phyloP scores from a whole-genome alignment of 1,284 basidiomycete genomes.

The Omphalotus olearius region DNA sequence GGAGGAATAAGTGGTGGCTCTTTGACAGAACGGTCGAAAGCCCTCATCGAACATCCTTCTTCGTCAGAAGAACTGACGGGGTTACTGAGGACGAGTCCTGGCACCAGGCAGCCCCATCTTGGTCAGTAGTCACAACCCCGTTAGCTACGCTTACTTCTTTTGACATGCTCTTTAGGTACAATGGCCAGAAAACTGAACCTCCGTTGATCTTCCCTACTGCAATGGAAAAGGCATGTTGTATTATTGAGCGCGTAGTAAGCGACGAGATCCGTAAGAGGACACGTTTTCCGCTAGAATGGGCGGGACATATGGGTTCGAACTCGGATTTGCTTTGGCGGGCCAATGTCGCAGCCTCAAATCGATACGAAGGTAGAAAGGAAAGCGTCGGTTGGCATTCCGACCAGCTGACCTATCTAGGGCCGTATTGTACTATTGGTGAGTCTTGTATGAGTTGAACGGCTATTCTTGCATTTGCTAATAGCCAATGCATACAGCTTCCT shows the following conservation, averaged over 20 bases:
- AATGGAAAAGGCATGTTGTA: conserved; percentile 77
- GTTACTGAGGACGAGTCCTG: conserved; percentile 41
- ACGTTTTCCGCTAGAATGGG: conserved; percentile 75
- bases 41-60: conserved; percentile 82
- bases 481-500: conserved; percentile 47
- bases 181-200: conserved; percentile 57
- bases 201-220: conserved; percentile 61
- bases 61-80: conserved; percentile 46
- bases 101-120: conserved; percentile 65
- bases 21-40: conserved; percentile 79
- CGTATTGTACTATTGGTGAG: conserved; percentile 76
- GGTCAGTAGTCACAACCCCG: conserved; percentile 33
- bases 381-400: conserved; percentile 87
- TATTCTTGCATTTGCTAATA: not conserved
- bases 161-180: conserved; percentile 56
- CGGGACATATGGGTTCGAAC: conserved; percentile 17
- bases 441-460: not conserved
- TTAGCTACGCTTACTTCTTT: not conserved
- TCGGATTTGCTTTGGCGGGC: conserved; percentile 64
- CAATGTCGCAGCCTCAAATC: conserved; percentile 89
- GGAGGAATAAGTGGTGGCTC: conserved; percentile 80
- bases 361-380: conserved; percentile 83
- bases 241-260: conserved; percentile 78
- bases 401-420: conserved; percentile 78
- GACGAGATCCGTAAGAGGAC: conserved; percentile 58